These are phyloP conservation scores for Cadophora sp. DNA, from an alignment of 2,329 filamentous ascomycete species.

Conservation along the genomic window DNA sequence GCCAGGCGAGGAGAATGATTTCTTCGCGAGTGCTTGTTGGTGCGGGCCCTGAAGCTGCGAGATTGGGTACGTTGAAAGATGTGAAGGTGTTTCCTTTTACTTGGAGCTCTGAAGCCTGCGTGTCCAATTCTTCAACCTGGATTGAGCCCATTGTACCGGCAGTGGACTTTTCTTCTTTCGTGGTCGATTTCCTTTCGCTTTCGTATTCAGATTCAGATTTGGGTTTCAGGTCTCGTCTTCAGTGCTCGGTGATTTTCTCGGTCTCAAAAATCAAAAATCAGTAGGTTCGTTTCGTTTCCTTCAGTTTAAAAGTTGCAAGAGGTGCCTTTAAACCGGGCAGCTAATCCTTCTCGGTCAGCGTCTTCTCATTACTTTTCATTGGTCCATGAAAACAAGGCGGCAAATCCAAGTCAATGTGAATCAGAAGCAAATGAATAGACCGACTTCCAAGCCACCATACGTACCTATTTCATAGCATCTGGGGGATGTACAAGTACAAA, in stretches of 20 bases:
- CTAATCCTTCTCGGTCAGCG: not conserved
- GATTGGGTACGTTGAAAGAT: not conserved
- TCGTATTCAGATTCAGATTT: too few species aligned
- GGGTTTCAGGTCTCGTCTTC: not conserved
- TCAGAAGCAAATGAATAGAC: not conserved
- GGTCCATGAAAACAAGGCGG: not conserved
- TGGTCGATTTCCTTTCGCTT: not conserved
- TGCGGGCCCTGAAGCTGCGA: conserved; percentile 23
- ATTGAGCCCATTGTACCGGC: conserved; percentile 14
- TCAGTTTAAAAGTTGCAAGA: not conserved
- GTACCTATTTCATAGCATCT: not conserved
- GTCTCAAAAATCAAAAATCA: not conserved
- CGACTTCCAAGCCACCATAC: not conserved
- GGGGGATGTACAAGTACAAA: not conserved
- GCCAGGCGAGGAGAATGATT: conserved; percentile 52
- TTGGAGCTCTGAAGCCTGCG: not conserved
- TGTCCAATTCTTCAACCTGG: not conserved
- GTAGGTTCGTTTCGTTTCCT: not conserved
- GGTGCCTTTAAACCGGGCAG: not conserved
- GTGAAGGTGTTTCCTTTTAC: not conserved
- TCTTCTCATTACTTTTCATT: not conserved
- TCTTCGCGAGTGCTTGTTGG: conserved; percentile 51
- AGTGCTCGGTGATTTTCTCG: not conserved
- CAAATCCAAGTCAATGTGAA: not conserved
- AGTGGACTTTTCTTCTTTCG: not conserved